These are phyloP conservation scores for Populus pruinosa DNA, from an alignment of 345 rosid genomes.

Conservation along the genomic window DNA sequence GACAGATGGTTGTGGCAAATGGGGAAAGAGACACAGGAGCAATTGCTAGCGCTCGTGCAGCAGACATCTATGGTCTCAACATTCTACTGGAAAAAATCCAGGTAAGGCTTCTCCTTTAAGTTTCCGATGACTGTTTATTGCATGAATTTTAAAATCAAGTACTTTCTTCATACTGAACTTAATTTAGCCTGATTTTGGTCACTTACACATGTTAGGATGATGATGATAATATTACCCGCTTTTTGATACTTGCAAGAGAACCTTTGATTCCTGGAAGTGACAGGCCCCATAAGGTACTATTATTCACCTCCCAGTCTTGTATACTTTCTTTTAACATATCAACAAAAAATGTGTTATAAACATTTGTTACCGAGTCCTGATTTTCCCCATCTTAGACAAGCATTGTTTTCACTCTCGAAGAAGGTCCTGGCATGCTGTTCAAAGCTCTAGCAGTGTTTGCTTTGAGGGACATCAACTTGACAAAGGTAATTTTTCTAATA, in stretches of 20 bases:
- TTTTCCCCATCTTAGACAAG: constrained; percentile 53
- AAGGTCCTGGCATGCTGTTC: constrained; percentile 88
- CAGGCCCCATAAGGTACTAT: constrained; percentile 64
- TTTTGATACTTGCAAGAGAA: constrained; percentile 84
- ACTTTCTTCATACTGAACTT: not conserved
- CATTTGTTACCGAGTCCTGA: constrained; percentile 5
- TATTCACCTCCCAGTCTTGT: not conserved
- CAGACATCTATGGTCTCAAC: constrained; percentile 76
- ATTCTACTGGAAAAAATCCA: constrained; percentile 75
- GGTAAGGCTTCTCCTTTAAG: constrained; percentile 31
- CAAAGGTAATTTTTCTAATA: constrained; percentile 46
- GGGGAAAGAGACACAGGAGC: constrained; percentile 65
- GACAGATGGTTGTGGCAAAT: constrained; percentile 56
- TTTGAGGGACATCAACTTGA: constrained; percentile 69
- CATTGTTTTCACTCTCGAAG: constrained; percentile 91
- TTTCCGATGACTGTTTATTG: not conserved
- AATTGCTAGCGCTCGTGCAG: constrained; percentile 88
- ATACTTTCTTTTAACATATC: not conserved
- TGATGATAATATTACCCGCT: constrained; percentile 73
- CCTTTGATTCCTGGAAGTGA: constrained; percentile 74
- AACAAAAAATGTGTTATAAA: not conserved
- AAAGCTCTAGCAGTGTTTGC: constrained; percentile 93
- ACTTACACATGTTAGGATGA: constrained; percentile 53
- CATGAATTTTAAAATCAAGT: constrained; percentile 5
- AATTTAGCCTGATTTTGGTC: not conserved